phyloP scores from a whole-genome alignment of 805 yeast genomes.

The Wickerhamomyces tratensis region DNA sequence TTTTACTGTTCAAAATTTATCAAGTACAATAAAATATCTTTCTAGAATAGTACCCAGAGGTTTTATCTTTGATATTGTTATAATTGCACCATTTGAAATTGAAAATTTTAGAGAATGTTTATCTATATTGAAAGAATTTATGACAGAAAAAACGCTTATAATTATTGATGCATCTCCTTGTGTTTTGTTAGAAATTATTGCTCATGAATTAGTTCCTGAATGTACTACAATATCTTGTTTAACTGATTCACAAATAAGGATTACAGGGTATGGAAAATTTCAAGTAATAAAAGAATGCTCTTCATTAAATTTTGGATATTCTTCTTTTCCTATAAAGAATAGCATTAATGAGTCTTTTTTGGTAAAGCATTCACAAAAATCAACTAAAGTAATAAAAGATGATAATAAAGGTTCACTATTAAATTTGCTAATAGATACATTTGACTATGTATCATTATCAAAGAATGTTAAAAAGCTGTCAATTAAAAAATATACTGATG shows the following conservation, averaged over 20 bases:
- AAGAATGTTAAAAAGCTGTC: background rate
- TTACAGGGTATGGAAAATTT: background rate
- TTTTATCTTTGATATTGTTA: conserved; percentile 4
- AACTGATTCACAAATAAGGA: background rate
- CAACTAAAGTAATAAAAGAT: background rate
- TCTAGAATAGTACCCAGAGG: background rate
- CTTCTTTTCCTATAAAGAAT: background rate
- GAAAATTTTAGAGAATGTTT: conserved; percentile 3
- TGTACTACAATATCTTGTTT: background rate
- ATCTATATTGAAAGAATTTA: background rate
- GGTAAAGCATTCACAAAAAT: background rate
- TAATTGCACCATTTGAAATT: conserved; percentile 6
- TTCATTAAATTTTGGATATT: background rate
- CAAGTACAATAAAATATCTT: background rate
- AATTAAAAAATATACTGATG: background rate
- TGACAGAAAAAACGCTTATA: conserved; percentile 1
- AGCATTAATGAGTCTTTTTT: no score
- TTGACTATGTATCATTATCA: background rate
- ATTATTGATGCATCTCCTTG: conserved; percentile 10
- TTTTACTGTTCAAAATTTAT: background rate
- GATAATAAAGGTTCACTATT: background rate
- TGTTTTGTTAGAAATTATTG: conserved; percentile 4
- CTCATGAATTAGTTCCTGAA: conserved; percentile 3
- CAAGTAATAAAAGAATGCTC: no score
- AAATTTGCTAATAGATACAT: background rate